A percentile compares a stretch with the other conserved stretches of the same genome.
These are phyloP conservation scores for Carex arenaria DNA, from an alignment of 202 grass and related monocot species.

Conservation along the genomic window DNA sequence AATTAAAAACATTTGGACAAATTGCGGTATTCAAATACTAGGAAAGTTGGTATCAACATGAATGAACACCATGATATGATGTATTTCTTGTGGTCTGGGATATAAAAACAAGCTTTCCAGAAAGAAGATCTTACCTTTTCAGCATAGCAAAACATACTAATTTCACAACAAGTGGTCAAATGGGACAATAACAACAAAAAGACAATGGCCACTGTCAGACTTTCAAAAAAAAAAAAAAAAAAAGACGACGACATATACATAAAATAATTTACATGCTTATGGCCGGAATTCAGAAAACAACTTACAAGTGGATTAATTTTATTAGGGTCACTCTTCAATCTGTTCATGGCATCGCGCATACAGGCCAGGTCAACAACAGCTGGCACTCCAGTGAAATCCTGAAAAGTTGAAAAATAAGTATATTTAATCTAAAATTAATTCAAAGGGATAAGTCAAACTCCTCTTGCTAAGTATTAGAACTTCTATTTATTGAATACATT, in stretches of 20 bases:
- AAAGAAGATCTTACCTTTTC: neutral
- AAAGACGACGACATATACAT: neutral
- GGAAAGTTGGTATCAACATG: neutral
- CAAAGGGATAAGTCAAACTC: conserved; percentile 2
- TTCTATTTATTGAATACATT: conserved; percentile 7
- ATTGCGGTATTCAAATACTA: neutral
- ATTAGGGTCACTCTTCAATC: conserved; percentile 61
- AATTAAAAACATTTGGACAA: neutral
- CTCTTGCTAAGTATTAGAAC: neutral
- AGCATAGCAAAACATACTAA: neutral
- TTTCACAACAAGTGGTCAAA: neutral
- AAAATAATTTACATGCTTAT: conserved; percentile 15
- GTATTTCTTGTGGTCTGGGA: neutral
- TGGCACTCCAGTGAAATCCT: conserved; percentile 94
- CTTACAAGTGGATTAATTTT: conserved; percentile 95
- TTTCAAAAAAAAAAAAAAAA: too few species aligned
- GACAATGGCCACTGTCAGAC: neutral
- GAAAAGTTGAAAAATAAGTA: conserved; percentile 13
- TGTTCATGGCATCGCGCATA: conserved; percentile 92
- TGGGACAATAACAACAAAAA: neutral
- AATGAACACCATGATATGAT: neutral
- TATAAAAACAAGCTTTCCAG: neutral
- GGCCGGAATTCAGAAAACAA: conserved; percentile 5
- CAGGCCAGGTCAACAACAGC: conserved; percentile 94
- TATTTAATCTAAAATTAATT: neutral